phyloP scores from a whole-genome alignment of 2,329 filamentous ascomycete genomes.

The Phaeomoniella chlamydospora region DNA sequence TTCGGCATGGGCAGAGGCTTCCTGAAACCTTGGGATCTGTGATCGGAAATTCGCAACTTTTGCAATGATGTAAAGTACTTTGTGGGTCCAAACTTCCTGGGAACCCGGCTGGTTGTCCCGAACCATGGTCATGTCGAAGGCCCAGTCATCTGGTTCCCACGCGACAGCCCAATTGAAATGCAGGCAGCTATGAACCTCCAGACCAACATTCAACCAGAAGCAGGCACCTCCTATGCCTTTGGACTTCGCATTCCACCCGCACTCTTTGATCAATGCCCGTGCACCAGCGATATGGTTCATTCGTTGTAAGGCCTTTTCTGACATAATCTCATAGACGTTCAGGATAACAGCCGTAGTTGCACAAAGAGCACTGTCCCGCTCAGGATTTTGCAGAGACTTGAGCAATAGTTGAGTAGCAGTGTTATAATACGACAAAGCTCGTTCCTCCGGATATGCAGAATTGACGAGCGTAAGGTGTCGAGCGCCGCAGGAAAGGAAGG shows the following conservation, averaged over 20 bases:
- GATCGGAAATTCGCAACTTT: constrained; percentile 75
- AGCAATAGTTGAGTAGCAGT: constrained; percentile 68
- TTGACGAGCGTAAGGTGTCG: constrained; percentile 64
- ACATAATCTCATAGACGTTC: constrained; percentile 90
- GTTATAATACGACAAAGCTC: constrained; percentile 72
- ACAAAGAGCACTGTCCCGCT: constrained; percentile 70
- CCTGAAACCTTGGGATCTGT: constrained; percentile 43
- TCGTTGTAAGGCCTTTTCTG: constrained; percentile 58
- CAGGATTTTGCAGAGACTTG: constrained; percentile 65
- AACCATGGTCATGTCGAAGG: constrained; percentile 62
- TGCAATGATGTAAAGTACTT: constrained; percentile 76
- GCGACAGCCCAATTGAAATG: constrained; percentile 76
- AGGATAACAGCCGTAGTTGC: constrained; percentile 77
- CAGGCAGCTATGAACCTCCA: constrained; percentile 80
- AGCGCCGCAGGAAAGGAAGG: constrained; percentile 76
- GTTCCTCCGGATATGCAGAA: constrained; percentile 56
- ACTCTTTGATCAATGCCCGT: constrained; percentile 75
- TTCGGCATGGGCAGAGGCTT: constrained; percentile 40
- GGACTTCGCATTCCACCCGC: constrained; percentile 70
- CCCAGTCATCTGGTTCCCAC: constrained; percentile 87
- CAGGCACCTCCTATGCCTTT: constrained; percentile 71
- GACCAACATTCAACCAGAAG: constrained; percentile 85
- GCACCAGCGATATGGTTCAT: constrained; percentile 85
- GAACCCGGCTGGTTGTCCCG: constrained; percentile 33
- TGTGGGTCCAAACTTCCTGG: constrained; percentile 77